These are phyloP conservation scores for Garcia nutans DNA, from an alignment of 345 rosid species.

Conservation along the genomic window DNA sequence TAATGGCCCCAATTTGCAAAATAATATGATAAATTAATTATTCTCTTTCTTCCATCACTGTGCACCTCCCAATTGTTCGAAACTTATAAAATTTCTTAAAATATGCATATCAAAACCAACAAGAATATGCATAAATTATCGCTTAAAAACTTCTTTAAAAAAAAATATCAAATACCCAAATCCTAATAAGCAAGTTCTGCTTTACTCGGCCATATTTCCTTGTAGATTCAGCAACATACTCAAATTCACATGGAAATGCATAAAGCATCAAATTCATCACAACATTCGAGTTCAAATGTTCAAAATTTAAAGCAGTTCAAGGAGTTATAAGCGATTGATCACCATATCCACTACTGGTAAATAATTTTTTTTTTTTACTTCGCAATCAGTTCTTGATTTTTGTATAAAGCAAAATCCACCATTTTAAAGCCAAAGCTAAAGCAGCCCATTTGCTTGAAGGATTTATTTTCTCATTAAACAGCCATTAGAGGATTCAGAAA, in stretches of 20 bases:
- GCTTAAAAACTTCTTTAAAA: neutral
- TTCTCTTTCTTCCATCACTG: too few relatives aligned
- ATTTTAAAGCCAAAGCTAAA: neutral
- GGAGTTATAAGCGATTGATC: neutral
- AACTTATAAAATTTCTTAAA: too few relatives aligned
- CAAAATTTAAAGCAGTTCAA: too few relatives aligned
- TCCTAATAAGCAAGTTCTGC: slow-evolving; percentile 3
- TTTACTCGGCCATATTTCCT: neutral
- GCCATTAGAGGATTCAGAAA: slow-evolving; percentile 36
- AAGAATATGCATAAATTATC: neutral
- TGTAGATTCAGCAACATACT: neutral
- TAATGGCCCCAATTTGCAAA: too few relatives aligned
- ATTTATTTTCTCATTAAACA: neutral
- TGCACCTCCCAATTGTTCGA: too few relatives aligned
- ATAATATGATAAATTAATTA: too few relatives aligned
- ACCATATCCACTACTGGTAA: slow-evolving; percentile 4
- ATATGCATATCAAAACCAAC: neutral
- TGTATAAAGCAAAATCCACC: neutral
- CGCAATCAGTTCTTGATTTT: neutral
- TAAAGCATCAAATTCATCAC: neutral
- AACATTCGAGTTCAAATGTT: neutral
- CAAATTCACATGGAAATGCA: neutral
- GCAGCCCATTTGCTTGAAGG: slow-evolving; percentile 6
- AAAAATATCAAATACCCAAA: neutral
- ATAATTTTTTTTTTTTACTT: slow-evolving; percentile 7